phyloP scores from a whole-genome alignment of 108 stramenopile genomes.

The Fragilariopsis cylindrus region DNA sequence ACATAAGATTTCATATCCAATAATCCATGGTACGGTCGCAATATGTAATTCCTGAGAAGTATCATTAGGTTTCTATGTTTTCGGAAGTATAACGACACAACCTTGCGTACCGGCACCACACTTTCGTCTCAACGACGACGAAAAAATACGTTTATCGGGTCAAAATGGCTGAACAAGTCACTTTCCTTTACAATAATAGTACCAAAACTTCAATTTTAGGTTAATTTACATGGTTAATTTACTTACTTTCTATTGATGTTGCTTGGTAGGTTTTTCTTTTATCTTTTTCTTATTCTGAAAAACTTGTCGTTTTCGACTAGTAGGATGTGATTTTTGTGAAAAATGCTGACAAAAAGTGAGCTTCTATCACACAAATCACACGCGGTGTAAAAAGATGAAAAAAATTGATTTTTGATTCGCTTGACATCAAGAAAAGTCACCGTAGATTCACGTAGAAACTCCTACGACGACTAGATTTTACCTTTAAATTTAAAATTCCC shows the following conservation, averaged over 20 bases:
- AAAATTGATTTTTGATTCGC: too few relatives aligned
- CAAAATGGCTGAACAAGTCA: background rate
- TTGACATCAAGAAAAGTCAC: too few relatives aligned
- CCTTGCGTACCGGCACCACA: background rate
- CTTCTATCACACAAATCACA: too few relatives aligned
- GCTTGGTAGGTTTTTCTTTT: background rate
- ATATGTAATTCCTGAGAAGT: background rate
- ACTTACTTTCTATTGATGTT: conserved; percentile 8
- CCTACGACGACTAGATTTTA: too few relatives aligned
- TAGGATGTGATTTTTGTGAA: too few relatives aligned
- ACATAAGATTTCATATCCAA: conserved; percentile 2
- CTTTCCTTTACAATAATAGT: background rate
- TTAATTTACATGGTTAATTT: background rate
- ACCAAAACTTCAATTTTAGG: background rate
- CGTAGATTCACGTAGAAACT: too few relatives aligned
- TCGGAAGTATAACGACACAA: background rate
- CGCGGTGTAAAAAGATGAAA: too few relatives aligned
- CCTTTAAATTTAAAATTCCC: too few relatives aligned
- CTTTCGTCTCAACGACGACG: background rate
- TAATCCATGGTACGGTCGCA: background rate
- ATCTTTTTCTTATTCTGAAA: background rate
- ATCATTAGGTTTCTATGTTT: background rate
- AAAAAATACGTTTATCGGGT: background rate
- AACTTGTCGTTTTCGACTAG: background rate
- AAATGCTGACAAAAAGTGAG: too few relatives aligned